Percentiles rank a stretch among this genome's conserved stretches.
Evolutionary conservation across 2,329 filamentous ascomycete species (phyloP).

Genomic region (Aspergillus fischeri): DNA sequence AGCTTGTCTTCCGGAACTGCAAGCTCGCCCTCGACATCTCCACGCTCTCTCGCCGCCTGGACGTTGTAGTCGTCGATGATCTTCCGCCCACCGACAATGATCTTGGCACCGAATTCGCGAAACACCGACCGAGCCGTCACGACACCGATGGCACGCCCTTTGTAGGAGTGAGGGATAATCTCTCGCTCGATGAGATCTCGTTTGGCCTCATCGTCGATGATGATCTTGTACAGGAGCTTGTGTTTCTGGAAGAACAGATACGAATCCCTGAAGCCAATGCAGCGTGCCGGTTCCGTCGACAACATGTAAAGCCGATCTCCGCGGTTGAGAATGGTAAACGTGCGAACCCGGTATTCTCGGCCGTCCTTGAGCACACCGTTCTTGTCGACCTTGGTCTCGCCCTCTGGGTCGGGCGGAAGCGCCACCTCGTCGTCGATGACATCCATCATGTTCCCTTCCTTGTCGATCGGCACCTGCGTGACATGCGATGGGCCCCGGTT

Average conservation of each 20-base stretch:
- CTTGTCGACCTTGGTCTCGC: conserved; percentile 91
- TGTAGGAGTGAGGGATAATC: conserved; percentile 97
- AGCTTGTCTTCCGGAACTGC: conserved; percentile 85
- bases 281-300: conserved; percentile 93
- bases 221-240: conserved; percentile 93
- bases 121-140: conserved; percentile 96
- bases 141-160: conserved; percentile 93
- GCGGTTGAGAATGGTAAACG: conserved; percentile 83
- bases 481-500: conserved; percentile 70
- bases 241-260: conserved; percentile 99
- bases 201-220: conserved; percentile 96
- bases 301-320: conserved; percentile 93
- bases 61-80: conserved; percentile 89
- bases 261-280: conserved; percentile 94
- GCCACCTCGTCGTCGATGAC: conserved; percentile 90
- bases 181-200: conserved; percentile 91
- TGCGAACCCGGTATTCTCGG: conserved; percentile 90
- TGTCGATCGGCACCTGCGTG: conserved; percentile 81
- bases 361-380: conserved; percentile 75
- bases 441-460: conserved; percentile 86
- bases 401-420: conserved; percentile 79
- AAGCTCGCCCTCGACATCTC: conserved; percentile 79
- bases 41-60: conserved; percentile 67
- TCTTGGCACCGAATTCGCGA: conserved; percentile 89
- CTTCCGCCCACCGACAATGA: conserved; percentile 84